Evolutionary conservation across 1,139 yeast genomes (phyloP), one percentile per base, ranked within the genome.

Genomic region (Saccharomyces hybrid): DNA sequence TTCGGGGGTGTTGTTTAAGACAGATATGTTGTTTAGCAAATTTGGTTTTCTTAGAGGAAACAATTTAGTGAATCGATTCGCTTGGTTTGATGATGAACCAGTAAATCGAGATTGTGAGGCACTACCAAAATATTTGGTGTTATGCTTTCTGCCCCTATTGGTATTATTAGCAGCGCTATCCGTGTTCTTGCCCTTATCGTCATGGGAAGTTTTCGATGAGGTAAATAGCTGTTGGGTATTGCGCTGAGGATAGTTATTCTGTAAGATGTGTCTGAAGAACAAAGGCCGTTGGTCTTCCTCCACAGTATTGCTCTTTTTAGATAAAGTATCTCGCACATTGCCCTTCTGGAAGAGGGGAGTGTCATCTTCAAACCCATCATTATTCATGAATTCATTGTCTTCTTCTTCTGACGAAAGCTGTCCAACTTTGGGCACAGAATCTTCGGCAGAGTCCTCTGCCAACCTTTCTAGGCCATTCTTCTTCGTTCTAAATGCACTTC

Each of bases 1-100:
- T 61, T 67, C 47, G 52, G 66, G 62, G 52, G 70, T 56, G 57
- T 64, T 62, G 60, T 65, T 59, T 55, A 64, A 53, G 49, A 65
- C 58, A 52, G 66, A 53, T n/a, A 66, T 59, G 48, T 66, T 65
- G 11, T 59, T 59, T 25, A 64, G 51, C 9, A 66, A 55, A 59
- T 69, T 58, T 51, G 70, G 63, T 53, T 60, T 59, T 34, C 55
- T 61, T 44, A 62, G 48, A 1, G 58, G 56, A 25, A 54, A 54
- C 25, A 38, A 38, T 2, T 38, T 38, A 2, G 14, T 38, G 44
- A 38, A 38, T 7, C 44, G 6, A 9, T 38, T 38, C 5, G 44
- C 11, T 5, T 38, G n/a, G 7, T 38, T 38, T 8, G 25, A 38
- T 3, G 44, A 5, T 6, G 44, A 16, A 11, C 44, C 44, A 19